phyloP scores from a whole-genome alignment of 2,329 filamentous ascomycete genomes.

The Botryotinia calthae region DNA sequence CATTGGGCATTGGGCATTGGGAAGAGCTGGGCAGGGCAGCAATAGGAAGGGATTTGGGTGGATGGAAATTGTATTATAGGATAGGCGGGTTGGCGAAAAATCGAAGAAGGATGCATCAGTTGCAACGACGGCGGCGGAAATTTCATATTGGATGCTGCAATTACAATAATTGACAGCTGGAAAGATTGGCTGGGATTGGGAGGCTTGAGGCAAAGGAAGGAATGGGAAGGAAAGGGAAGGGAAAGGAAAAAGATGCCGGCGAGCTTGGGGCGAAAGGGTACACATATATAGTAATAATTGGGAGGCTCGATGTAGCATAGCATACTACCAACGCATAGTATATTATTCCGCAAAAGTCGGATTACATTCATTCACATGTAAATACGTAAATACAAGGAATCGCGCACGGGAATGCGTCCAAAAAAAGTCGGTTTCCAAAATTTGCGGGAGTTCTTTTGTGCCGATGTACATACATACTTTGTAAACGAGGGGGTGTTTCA shows the following conservation, averaged over 20 bases:
- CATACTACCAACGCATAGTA: not conserved
- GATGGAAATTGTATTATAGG: slow-evolving; percentile 13
- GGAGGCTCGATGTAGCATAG: not conserved
- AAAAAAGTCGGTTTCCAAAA: not conserved
- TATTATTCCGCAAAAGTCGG: not conserved
- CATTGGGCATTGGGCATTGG: not conserved
- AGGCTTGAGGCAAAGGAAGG: not conserved
- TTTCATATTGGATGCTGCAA: slow-evolving; percentile 3
- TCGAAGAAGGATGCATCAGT: slow-evolving; percentile 10
- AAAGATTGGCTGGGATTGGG: not conserved
- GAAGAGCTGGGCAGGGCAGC: not conserved
- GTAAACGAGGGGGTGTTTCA: not conserved
- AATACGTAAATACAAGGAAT: not conserved
- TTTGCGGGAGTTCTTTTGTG: not conserved
- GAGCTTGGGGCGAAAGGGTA: not conserved
- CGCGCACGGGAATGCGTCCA: not conserved
- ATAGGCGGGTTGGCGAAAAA: not conserved
- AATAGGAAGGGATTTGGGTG: not conserved
- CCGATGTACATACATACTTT: not conserved
- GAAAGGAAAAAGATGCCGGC: not conserved
- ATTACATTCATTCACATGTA: not conserved
- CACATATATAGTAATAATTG: slow-evolving; percentile 8
- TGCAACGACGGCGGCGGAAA: not conserved
- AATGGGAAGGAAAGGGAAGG: not conserved
- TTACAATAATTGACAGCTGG: not conserved